Evolutionary conservation across 2,329 filamentous ascomycete species (phyloP), one percentile per base, ranked within the genome.

Genomic region (Penicillium frequentans): DNA sequence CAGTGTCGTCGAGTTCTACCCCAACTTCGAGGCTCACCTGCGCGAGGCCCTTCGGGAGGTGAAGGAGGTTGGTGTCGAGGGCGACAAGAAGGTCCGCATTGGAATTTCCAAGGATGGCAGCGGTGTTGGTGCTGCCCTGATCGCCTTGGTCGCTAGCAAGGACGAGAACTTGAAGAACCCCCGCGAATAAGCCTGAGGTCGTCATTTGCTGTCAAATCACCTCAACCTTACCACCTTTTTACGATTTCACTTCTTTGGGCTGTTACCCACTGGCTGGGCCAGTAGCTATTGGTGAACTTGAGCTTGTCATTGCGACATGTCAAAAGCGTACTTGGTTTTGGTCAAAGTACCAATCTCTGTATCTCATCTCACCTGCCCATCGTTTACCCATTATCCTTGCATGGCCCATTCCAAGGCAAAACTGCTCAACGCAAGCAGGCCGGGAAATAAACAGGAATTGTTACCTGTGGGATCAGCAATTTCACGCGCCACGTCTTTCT

Each of bases 101-200:
- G 95, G 93, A 23, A 95, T 98, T 69, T 95, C 95, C 60, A 97
- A 96, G 82, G 95, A 99, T 73, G 95, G 95, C 48, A 95, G 90
- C 62, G 95, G 91, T 61, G 90, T 96, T n/a, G 95, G 95, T 52
- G 95, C 95, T 3, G 95, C 95, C 42, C 79, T 99, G 67, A 98
- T 98, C 76, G 95, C 95, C 51, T 84, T 97, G 50, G 90, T 97
- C 27, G 93, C 93, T 1, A 89, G 90, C 57, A 71, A 66, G 57
- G 64, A 64, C 23, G 59, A 67, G 47, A 61, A 42, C 7, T 27
- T 66, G 33, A 26, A 57, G 31, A 52, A 45, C 52, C 62, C 64
- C 35, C 42, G 3, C 14, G 49, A 62, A 49, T 64, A 55, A 60
- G 43, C n/a, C 46, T 51, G 50, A 19, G 35, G 42, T 37, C n/a